Conservation (phyloP, 495 filamentous ascomycete genomes). For the Platismatia glauca region DNA sequence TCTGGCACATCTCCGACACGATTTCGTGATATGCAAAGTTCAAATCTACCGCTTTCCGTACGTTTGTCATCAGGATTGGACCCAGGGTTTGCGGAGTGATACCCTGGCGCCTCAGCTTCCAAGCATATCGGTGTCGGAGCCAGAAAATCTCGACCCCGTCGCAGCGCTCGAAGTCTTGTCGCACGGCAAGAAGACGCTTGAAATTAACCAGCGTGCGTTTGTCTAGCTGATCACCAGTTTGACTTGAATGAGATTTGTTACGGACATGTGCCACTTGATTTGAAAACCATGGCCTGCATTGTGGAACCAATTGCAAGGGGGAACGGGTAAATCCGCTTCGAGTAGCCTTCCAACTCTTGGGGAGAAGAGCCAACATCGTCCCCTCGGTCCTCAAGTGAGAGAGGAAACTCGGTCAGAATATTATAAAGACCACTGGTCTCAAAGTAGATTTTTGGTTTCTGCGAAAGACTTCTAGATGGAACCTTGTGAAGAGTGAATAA, state of each 20-base stretch:
- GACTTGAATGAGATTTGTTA: not conserved
- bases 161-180: not conserved
- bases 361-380: not conserved
- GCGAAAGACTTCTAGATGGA: too few species aligned
- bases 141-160: not conserved
- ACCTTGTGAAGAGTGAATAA: too few species aligned
- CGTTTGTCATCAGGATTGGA: too few species aligned
- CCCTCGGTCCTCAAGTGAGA: too few species aligned
- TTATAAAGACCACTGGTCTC: too few species aligned
- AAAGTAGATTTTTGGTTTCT: too few species aligned
- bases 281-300: not conserved
- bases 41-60: not conserved
- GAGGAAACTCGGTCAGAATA: too few species aligned
- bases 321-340: not conserved
- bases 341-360: not conserved
- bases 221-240: not conserved
- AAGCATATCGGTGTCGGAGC: not conserved
- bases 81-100: too few species aligned
- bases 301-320: not conserved
- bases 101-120: too few species aligned
- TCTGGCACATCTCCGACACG: not conserved
- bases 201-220: not conserved
- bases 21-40: not conserved
- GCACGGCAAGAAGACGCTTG: not conserved
- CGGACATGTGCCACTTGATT: not conserved